Conservation (phyloP, 495 filamentous ascomycete genomes). For the Penicillium cataractarum region DNA sequence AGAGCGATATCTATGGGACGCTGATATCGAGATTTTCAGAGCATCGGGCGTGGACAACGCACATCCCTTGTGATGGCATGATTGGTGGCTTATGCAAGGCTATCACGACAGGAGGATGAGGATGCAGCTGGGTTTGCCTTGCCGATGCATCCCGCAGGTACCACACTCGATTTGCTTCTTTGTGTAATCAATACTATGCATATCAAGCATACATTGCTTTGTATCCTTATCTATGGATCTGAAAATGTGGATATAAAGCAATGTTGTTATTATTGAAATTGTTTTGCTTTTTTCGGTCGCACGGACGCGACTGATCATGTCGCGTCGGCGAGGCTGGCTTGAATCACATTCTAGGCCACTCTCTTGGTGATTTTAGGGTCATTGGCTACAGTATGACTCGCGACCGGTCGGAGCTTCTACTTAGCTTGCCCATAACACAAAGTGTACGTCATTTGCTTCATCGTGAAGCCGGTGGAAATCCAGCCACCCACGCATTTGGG, state of each 20-base stretch:
- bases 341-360: neutral
- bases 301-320: neutral
- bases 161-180: neutral
- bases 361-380: neutral
- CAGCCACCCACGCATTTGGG: neutral
- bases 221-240: neutral
- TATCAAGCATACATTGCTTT: neutral
- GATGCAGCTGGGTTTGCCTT: neutral
- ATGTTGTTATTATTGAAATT: neutral
- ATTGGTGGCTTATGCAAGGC: neutral
- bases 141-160: constrained; percentile 2
- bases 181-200: neutral
- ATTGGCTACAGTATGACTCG: neutral
- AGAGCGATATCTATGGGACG: neutral
- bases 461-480: neutral
- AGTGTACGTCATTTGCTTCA: neutral
- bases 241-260: neutral
- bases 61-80: neutral
- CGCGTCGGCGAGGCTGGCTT: neutral
- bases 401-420: neutral
- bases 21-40: neutral
- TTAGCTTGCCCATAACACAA: neutral
- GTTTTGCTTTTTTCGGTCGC: neutral
- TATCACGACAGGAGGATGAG: neutral
- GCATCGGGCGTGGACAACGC: neutral